These are phyloP conservation scores for Saccharomycopsis lassenensis DNA, from an alignment of 805 yeast genomes.

Conservation along the genomic window DNA sequence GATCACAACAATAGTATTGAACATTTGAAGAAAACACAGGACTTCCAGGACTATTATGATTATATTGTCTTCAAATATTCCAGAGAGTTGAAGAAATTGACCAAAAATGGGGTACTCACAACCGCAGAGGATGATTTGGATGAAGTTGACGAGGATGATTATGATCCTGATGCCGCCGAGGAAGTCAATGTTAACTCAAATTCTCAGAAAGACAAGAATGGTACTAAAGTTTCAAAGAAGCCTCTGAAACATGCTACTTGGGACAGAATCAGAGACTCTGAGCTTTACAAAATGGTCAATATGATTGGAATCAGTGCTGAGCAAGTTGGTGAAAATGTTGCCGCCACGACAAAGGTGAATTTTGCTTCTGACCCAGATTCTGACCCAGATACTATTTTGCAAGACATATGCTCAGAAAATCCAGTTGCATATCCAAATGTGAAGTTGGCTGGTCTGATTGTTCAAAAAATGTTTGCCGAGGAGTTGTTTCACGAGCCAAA, in stretches of 20 bases:
- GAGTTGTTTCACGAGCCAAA: slow-evolving; percentile 74
- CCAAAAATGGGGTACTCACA: slow-evolving; percentile 25
- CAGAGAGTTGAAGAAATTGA: slow-evolving; percentile 28
- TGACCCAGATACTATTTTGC: slow-evolving; percentile 52
- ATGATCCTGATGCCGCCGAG: slow-evolving; percentile 26
- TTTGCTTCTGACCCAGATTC: slow-evolving; percentile 57
- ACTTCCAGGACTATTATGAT: slow-evolving; percentile 79
- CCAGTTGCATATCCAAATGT: slow-evolving; percentile 42
- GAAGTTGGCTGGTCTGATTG: slow-evolving; percentile 58
- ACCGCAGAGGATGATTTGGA: slow-evolving; percentile 22
- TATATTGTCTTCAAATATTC: slow-evolving; percentile 52
- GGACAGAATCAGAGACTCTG: slow-evolving; percentile 57
- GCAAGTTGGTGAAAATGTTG: slow-evolving; percentile 73
- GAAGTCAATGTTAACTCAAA: slow-evolving; percentile 5
- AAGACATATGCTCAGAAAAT: slow-evolving; percentile 38
- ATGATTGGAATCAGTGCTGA: slow-evolving; percentile 71
- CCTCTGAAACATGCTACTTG: slow-evolving; percentile 40
- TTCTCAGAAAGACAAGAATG: not conserved
- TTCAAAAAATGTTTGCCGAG: slow-evolving; percentile 65
- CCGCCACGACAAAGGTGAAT: slow-evolving; percentile 53
- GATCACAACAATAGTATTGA: slow-evolving; percentile 44
- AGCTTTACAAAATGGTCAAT: slow-evolving; percentile 51
- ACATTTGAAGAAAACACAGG: slow-evolving; percentile 54
- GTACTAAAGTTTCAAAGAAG: not conserved
- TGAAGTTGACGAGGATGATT: slow-evolving; percentile 27